Conservation (phyloP, 495 filamentous ascomycete species). For the Talaromyces adpressus region DNA sequence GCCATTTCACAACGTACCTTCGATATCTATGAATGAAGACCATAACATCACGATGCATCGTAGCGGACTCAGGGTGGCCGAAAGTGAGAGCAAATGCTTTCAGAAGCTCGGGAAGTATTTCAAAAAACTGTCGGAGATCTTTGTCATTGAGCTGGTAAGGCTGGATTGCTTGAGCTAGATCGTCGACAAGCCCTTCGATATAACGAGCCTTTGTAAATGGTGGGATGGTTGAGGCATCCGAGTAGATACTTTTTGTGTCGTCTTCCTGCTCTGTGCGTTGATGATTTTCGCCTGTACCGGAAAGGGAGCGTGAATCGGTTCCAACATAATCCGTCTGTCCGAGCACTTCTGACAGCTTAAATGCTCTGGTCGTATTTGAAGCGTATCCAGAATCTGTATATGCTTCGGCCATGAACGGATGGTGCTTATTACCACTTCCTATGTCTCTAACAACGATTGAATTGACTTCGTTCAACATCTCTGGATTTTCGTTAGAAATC, state of each 20-base stretch:
- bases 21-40: neutral
- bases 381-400: neutral
- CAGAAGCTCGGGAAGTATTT: neutral
- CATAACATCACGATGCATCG: neutral
- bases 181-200: neutral
- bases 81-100: neutral
- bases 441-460: neutral
- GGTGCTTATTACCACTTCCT: neutral
- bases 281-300: neutral
- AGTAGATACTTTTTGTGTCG: neutral
- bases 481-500: no score
- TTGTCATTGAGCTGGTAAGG: neutral
- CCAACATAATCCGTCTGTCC: neutral
- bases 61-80: neutral
- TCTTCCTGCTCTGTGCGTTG: neutral
- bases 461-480: neutral
- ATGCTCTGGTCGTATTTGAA: neutral
- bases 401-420: neutral
- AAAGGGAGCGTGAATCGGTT: neutral
- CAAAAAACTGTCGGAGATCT: neutral
- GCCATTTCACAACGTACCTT: neutral
- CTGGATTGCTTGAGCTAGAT: neutral
- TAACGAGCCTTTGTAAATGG: neutral
- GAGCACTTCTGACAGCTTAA: neutral
- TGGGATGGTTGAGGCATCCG: neutral